phyloP scores from a whole-genome alignment of 2,329 filamentous ascomycete species.

The Xylariaceae sp. region DNA sequence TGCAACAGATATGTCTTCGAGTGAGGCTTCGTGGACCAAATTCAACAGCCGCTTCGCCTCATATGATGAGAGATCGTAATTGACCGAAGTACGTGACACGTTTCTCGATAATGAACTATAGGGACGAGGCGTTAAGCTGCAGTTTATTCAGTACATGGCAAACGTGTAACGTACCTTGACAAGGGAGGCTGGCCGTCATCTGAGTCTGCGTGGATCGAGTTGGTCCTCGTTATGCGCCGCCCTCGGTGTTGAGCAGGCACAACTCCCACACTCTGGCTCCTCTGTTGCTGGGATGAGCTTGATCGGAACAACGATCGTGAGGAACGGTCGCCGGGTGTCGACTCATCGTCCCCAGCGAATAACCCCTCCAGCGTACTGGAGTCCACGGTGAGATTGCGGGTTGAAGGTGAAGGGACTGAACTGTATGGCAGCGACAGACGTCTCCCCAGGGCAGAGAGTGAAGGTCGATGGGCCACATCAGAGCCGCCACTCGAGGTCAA shows the following conservation, averaged over 20 bases:
- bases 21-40: slow-evolving; percentile 32
- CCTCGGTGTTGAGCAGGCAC: slow-evolving; percentile 18
- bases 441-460: slow-evolving; percentile 21
- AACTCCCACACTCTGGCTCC: slow-evolving; percentile 30
- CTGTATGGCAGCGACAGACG: slow-evolving; percentile 23
- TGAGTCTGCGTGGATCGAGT: slow-evolving; percentile 29
- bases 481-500: slow-evolving; percentile 34
- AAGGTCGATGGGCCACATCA: slow-evolving; percentile 29
- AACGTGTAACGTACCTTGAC: too few relatives aligned
- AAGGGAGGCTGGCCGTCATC: slow-evolving; percentile 11
- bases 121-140: slow-evolving; percentile 6
- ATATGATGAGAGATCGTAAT: slow-evolving; percentile 42
- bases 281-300: slow-evolving; percentile 25
- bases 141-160: slow-evolving; percentile 1
- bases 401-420: slow-evolving; percentile 19
- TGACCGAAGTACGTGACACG: slow-evolving; percentile 36
- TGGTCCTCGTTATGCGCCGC: slow-evolving; percentile 27
- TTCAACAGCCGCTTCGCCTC: slow-evolving; percentile 43
- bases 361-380: slow-evolving; percentile 6
- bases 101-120: slow-evolving; percentile 30
- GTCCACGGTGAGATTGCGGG: slow-evolving; percentile 17
- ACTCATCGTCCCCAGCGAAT: slow-evolving; percentile 8
- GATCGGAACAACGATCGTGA: slow-evolving; percentile 35
- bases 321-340: slow-evolving; percentile 15
- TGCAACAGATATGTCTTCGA: slow-evolving; percentile 31